phyloP scores from a whole-genome alignment of 75 land plant genomes.

The Isoetes taiwanensis region DNA sequence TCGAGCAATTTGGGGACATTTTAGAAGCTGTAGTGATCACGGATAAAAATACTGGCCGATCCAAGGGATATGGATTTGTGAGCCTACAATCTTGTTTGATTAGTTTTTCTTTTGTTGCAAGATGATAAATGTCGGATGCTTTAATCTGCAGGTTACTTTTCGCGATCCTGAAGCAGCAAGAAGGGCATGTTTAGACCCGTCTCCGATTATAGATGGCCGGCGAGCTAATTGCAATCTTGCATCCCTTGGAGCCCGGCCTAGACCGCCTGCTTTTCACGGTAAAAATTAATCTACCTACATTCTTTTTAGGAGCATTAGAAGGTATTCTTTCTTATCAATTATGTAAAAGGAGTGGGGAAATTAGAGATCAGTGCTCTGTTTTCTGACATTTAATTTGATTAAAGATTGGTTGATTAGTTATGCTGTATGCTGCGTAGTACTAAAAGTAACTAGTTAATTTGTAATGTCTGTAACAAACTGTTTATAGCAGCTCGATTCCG shows the following conservation, averaged over 20 bases:
- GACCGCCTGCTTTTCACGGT: conserved; percentile 17
- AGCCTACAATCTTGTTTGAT: conserved; percentile 10
- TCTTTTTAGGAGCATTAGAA: not conserved
- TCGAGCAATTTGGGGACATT: conserved; percentile 78
- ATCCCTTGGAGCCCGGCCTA: conserved; percentile 80
- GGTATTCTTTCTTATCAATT: not conserved
- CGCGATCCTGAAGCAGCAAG: conserved; percentile 72
- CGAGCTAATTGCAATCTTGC: conserved; percentile 94
- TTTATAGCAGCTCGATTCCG: conserved; percentile 28
- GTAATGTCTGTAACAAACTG: not conserved
- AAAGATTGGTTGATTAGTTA: conserved; percentile 12
- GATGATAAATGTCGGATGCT: no score
- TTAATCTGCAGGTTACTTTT: conserved; percentile 60
- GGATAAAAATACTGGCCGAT: conserved; percentile 71
- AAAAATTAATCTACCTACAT: not conserved
- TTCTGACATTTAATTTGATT: conserved; percentile 21
- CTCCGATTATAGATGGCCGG: conserved; percentile 88
- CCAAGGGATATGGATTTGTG: conserved; percentile 86
- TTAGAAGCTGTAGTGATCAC: conserved; percentile 77
- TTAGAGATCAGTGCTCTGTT: conserved; percentile 25
- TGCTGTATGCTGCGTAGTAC: not conserved
- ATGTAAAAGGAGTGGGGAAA: conserved; percentile 16
- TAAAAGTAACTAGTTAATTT: conserved; percentile 11
- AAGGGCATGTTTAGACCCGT: conserved; percentile 76
- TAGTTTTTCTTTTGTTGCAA: not conserved